Conservation (phyloP, 305 asterid genomes). For the Solanum hybrid region DNA sequence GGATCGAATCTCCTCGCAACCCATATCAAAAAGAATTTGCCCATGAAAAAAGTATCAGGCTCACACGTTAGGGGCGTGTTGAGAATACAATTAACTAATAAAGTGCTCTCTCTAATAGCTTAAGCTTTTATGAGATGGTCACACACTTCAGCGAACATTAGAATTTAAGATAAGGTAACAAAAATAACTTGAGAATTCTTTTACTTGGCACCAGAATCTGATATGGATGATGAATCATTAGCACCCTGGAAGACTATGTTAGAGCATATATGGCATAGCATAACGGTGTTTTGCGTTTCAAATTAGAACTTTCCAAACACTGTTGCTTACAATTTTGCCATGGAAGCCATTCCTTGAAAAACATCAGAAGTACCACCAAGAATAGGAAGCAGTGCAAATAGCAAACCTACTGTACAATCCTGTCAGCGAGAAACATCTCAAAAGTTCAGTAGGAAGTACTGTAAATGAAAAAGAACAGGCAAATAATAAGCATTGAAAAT, state of each 20-base stretch:
- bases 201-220: background rate
- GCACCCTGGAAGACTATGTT: background rate
- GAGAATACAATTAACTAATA: background rate
- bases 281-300: background rate
- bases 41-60: background rate
- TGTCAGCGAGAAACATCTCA: constrained; percentile 30
- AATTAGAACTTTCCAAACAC: background rate
- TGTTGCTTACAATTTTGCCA: constrained; percentile 53
- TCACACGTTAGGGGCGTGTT: background rate
- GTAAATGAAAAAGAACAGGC: background rate
- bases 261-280: background rate
- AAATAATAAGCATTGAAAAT: background rate
- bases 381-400: constrained; percentile 81
- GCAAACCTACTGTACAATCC: constrained; percentile 83
- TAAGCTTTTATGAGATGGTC: background rate
- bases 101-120: background rate
- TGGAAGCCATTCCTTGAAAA: constrained; percentile 61
- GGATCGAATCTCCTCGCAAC: background rate
- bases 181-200: background rate
- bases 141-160: background rate
- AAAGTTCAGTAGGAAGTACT: constrained; percentile 10
- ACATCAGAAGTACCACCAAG: constrained; percentile 80
- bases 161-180: background rate
- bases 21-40: background rate
- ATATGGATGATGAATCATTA: background rate